These are phyloP conservation scores for Gentiana macrophylla DNA, from an alignment of 257 asterid species.

Conservation along the genomic window DNA sequence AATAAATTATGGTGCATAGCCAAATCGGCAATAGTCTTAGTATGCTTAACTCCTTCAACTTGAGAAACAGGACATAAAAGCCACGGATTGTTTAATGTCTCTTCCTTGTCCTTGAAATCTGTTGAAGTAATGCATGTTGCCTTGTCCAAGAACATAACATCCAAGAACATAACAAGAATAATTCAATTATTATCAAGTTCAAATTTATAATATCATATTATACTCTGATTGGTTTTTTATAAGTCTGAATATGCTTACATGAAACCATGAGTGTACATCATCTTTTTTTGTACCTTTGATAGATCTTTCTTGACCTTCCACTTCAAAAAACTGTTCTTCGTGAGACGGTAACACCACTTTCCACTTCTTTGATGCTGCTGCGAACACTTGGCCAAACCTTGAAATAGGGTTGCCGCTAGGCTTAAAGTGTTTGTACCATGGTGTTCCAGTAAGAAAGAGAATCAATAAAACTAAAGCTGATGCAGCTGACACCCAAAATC, in stretches of 20 bases:
- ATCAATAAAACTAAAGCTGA: slow-evolving; percentile 36
- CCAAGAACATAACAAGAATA: slow-evolving; percentile 26
- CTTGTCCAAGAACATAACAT: slow-evolving; percentile 32
- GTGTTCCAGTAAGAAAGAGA: slow-evolving; percentile 18
- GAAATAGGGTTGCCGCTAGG: slow-evolving; percentile 37
- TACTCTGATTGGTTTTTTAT: no score
- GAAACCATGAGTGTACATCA: slow-evolving; percentile 82
- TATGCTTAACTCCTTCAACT: slow-evolving; percentile 92
- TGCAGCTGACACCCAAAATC: slow-evolving; percentile 78
- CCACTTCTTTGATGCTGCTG: slow-evolving; percentile 61
- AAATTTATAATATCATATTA: not conserved
- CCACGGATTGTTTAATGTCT: slow-evolving; percentile 44
- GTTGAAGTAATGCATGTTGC: slow-evolving; percentile 57
- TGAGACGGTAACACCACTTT: slow-evolving; percentile 16
- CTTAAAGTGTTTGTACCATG: slow-evolving; percentile 60
- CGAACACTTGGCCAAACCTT: slow-evolving; percentile 39
- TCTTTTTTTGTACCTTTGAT: slow-evolving; percentile 29
- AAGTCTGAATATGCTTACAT: slow-evolving; percentile 30
- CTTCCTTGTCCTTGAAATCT: slow-evolving; percentile 37
- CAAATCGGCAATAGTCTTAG: slow-evolving; percentile 60
- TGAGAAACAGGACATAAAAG: slow-evolving; percentile 74
- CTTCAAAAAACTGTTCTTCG: slow-evolving; percentile 32
- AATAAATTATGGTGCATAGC: no score
- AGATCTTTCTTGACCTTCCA: slow-evolving; percentile 17
- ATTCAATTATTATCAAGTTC: not conserved